These are phyloP conservation scores for Ascochyta viciae-villosae DNA, from an alignment of 2,329 filamentous ascomycete species.

Conservation along the genomic window DNA sequence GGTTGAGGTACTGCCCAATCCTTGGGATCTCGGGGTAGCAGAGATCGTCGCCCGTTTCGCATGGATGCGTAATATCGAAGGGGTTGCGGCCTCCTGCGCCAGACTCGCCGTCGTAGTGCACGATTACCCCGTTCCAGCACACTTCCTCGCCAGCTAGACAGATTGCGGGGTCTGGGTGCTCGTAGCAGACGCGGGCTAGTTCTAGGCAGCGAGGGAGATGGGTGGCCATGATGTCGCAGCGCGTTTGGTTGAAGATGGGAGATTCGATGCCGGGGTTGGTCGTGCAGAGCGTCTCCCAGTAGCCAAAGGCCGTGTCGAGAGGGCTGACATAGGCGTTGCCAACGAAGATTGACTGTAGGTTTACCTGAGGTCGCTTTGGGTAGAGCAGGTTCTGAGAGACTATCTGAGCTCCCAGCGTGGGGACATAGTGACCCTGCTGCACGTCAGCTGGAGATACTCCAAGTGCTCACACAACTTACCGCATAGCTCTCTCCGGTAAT, in stretches of 20 bases:
- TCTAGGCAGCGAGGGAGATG: slow-evolving; percentile 56
- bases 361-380: slow-evolving; percentile 52
- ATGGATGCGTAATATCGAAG: slow-evolving; percentile 54
- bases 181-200: slow-evolving; percentile 51
- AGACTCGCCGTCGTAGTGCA: slow-evolving; percentile 52
- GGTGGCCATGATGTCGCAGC: slow-evolving; percentile 56
- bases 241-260: slow-evolving; percentile 55
- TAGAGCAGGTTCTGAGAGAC: slow-evolving; percentile 54
- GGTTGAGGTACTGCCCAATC: slow-evolving; percentile 46
- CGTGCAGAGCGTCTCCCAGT: slow-evolving; percentile 57
- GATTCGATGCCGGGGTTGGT: slow-evolving; percentile 53
- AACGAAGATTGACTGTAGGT: slow-evolving; percentile 54
- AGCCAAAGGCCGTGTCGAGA: slow-evolving; percentile 51
- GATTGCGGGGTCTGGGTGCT: slow-evolving; percentile 51
- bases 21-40: slow-evolving; percentile 47
- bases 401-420: slow-evolving; percentile 54
- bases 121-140: slow-evolving; percentile 51
- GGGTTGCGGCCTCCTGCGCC: slow-evolving; percentile 50
- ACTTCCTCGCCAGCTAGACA: slow-evolving; percentile 48
- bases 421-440: slow-evolving; percentile 57
- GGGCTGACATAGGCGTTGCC: slow-evolving; percentile 57
- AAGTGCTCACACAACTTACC: slow-evolving; percentile 35
- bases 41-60: slow-evolving; percentile 45
- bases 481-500: slow-evolving; percentile 60
- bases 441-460: slow-evolving; percentile 14